Base-by-base conservation (phyloP, 768 basidiomycete genomes). In the Steccherinum ochraceum region DNA sequence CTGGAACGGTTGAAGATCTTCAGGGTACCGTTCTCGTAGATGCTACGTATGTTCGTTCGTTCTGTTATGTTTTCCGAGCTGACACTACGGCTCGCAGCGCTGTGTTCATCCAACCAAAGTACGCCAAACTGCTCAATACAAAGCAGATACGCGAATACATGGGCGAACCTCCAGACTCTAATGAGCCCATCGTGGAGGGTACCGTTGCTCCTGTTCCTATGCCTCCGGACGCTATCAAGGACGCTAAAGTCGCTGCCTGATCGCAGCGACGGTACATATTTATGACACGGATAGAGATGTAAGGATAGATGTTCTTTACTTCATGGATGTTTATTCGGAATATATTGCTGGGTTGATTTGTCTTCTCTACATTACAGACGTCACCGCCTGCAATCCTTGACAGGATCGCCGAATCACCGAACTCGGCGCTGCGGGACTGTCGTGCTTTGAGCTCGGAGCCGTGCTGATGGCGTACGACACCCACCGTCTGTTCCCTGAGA, bases 41-140 rank as follows among this genome's bases (percentile, higher is more conserved):
- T 61, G 92, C 93, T 1, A 75, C 71, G 92, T 92, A 60, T 56
- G 84, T 78, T 19, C 4, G 47, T 45, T 53, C 26, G 40, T 46
- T n/a, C 24, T 12, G 16, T 11, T 5, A 43, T 16, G 12, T 12
- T 43, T 52, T 7, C 18, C 16, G 19, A 25, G 23, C 51, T 51
- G 12, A 35, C 56, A 46, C 20, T 23, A 40, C 16, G n/a, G 25
- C 13, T 3, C 24, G 5, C 61, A 91, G 89, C 0, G 89, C 80
- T 0, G 73, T 85, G 30, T 96, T 95, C 60, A 81, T 97, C 12
- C 92, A 97, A 60, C 94, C 94, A 1, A 83, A 81, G 52, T 93
- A 94, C 59, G 88, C 93, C 2, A 81, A 84, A 51, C 72, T 93
- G 46, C 72, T 96, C 23, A 80, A 82, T 56, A 76, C 77, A 30